Evolutionary conservation across 2,329 filamentous ascomycete species (phyloP).

Genomic region (Calycina herbarum): DNA sequence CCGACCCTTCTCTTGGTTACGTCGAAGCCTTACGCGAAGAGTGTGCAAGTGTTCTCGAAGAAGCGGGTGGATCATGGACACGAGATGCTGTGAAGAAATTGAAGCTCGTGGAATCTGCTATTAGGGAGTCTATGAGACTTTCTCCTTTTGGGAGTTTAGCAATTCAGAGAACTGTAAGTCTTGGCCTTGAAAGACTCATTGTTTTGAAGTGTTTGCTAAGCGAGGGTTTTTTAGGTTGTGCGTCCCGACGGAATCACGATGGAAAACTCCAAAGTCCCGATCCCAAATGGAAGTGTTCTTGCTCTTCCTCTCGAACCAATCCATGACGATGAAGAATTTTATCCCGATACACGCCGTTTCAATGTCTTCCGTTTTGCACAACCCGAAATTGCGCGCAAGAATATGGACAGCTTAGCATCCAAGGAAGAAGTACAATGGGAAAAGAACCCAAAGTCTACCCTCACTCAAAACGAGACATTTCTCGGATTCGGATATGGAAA

Average conservation of each 20-base stretch:
- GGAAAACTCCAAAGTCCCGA: neutral
- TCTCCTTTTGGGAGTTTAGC: constrained; percentile 1
- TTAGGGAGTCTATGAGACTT: constrained; percentile 15
- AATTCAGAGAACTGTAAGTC: neutral
- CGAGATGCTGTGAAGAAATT: constrained; percentile 6
- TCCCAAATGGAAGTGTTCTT: neutral
- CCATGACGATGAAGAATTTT: constrained; percentile 9
- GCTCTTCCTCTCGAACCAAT: constrained; percentile 8
- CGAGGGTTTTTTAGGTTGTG: neutral
- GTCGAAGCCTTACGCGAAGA: constrained; percentile 14
- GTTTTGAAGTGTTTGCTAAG: too few species aligned
- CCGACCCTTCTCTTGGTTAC: neutral
- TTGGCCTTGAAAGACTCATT: too few species aligned
- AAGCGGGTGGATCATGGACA: constrained; percentile 9
- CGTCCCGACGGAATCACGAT: neutral
- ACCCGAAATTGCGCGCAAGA: neutral
- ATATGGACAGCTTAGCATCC: neutral
- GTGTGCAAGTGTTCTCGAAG: constrained; percentile 4
- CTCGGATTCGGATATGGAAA: constrained; percentile 28
- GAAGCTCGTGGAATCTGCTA: constrained; percentile 9
- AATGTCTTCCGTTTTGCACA: constrained; percentile 9
- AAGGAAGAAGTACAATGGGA: neutral
- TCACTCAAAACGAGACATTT: constrained; percentile 9
- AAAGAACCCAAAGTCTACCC: neutral
- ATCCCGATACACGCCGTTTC: neutral